Conservation (phyloP, 2,329 filamentous ascomycete species). For the Lecanicillium sp. region DNA sequence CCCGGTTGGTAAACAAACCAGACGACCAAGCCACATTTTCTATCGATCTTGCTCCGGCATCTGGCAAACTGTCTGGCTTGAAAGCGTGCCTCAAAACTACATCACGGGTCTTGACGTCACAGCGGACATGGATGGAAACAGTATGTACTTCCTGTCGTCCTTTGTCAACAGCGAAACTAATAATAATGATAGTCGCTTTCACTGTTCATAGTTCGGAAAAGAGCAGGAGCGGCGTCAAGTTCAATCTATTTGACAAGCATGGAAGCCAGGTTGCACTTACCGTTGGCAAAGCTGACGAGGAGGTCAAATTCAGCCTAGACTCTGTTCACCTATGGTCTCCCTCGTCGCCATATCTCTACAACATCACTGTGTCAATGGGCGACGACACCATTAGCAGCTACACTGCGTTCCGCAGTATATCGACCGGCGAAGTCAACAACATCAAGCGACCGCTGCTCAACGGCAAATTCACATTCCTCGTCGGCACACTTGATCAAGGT, state of each 20-base stretch:
- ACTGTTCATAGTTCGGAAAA: conserved; percentile 43
- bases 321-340: conserved; percentile 60
- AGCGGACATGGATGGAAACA: conserved; percentile 48
- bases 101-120: conserved; percentile 54
- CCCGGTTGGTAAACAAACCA: conserved; percentile 60
- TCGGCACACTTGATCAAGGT: conserved; percentile 65
- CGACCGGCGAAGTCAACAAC: conserved; percentile 49
- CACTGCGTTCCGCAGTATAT: conserved; percentile 62
- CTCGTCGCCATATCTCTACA: conserved; percentile 56
- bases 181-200: conserved; percentile 41
- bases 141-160: conserved; percentile 16
- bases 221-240: conserved; percentile 28
- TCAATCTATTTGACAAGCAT: conserved; percentile 30
- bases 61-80: conserved; percentile 69
- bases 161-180: neutral
- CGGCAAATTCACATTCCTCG: conserved; percentile 61
- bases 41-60: conserved; percentile 69
- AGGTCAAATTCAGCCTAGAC: conserved; percentile 50
- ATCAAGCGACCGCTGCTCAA: conserved; percentile 59
- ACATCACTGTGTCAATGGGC: conserved; percentile 49
- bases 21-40: conserved; percentile 56
- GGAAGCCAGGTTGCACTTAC: conserved; percentile 38
- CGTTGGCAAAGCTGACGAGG: conserved; percentile 38
- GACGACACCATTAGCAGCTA: conserved; percentile 55
- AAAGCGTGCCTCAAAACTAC: conserved; percentile 51